Percentiles rank a stretch among this genome's conserved stretches.
Evolutionary conservation across 2,329 filamentous ascomycete species (phyloP).

Genomic region (Sarocladium kiliense): DNA sequence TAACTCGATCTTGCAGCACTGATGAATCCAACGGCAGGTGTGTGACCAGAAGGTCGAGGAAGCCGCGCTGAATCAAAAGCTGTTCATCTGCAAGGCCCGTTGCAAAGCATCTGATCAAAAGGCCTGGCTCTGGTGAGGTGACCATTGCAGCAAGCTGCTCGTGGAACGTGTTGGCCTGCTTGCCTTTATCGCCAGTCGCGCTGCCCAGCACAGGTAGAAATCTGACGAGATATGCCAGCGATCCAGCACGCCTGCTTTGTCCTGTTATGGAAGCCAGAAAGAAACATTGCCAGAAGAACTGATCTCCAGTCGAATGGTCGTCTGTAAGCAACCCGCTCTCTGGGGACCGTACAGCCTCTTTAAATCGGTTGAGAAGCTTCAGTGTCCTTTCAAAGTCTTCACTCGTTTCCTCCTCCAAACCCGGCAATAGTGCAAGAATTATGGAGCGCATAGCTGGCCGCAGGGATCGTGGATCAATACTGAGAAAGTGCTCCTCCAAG

Average conservation of each 20-base stretch:
- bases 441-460: constrained; percentile 87
- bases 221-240: constrained; percentile 78
- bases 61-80: constrained; percentile 86
- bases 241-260: constrained; percentile 75
- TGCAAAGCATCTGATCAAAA: constrained; percentile 86
- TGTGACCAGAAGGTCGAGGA: constrained; percentile 85
- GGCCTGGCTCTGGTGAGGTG: constrained; percentile 82
- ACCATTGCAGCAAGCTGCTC: constrained; percentile 59
- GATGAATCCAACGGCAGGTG: constrained; percentile 81
- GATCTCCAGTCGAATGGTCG: constrained; percentile 60
- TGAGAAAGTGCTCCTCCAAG: constrained; percentile 74
- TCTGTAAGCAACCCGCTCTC: constrained; percentile 44
- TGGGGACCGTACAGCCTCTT: constrained; percentile 56
- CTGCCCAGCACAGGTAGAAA: constrained; percentile 54
- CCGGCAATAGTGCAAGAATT: constrained; percentile 82
- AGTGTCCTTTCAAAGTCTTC: constrained; percentile 93
- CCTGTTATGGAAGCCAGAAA: constrained; percentile 92
- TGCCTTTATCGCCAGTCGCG: constrained; percentile 11
- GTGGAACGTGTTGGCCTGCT: constrained; percentile 25
- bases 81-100: constrained; percentile 85
- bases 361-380: constrained; percentile 72
- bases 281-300: constrained; percentile 98
- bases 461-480: constrained; percentile 63
- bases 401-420: constrained; percentile 90
- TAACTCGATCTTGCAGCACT: constrained; percentile 71